Base-by-base conservation (phyloP, 2,329 filamentous ascomycete genomes). In the Metarhizium brunneum region DNA sequence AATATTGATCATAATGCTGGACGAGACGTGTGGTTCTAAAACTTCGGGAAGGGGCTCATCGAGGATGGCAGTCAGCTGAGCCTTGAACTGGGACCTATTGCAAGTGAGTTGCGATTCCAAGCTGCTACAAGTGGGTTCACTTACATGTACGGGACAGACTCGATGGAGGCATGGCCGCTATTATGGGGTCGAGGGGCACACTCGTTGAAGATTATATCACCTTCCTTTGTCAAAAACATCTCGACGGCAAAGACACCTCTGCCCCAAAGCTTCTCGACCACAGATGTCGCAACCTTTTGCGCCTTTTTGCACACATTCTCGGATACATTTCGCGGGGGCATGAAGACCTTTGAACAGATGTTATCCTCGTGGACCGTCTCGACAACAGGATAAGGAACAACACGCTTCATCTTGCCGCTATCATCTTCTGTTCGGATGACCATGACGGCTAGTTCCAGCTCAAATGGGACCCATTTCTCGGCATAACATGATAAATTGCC, bases 241-340 rank as follows among this genome's bases (percentile, higher is more conserved):
- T 99, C 94, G 0, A 97, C 92, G 0, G 92, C 94, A 70, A 96
- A 99, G 36, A 96, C 89, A 60, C 94, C 94, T 59, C 94, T 87
- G 53, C 94, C 94, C 75, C 85, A 85, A 54, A 99, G 87, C 53
- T 83, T 86, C 47, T 82, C 80, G 25, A 96, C 84, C 11, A 94
- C 92, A 56, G 87, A 84, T 62, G 84, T 83, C 0, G 92, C 94
- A 0, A 96, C 78, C 47, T 85, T 80, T 66, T 90, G 85, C 0
- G 92, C 92, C 63, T 81, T 74, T 60, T 82, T 71, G 58, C 82
- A 81, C 43, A 87, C 77, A 1, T 76, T 71, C 1, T 77, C 72
- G 1, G 84, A 76, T 3, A 95, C 84, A 6, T 81, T 78, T 42
- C 92, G 81, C 1, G 92, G 89, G 2, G 94, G 94, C 53, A 87